Evolutionary conservation across 1,284 basidiomycete genomes (phyloP), one percentile per base, ranked within the genome.

Genomic region (Blastosporella zonata): DNA sequence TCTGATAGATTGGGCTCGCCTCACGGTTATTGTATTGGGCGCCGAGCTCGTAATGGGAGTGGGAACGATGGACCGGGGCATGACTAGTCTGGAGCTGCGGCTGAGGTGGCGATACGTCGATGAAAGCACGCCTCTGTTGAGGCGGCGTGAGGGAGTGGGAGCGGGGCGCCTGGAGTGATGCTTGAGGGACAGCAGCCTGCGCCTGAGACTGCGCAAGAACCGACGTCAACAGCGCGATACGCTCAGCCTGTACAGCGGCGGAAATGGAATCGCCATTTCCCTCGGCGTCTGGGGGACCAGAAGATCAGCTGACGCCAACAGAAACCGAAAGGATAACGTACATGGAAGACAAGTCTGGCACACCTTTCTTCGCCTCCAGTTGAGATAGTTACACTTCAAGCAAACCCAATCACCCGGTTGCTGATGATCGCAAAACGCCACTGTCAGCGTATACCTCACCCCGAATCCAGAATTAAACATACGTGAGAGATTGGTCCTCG

Each of bases 361-460:
- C 47, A 93, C 89, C 66, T 90, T 90, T 43, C 90, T 72, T 46
- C 91, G 70, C 52, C 90, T 74, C 90, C 90, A 93, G 64, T 93
- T 92, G 56, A 90, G 66, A 67, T 91, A 90, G 60, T 85, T 84
- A 65, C 91, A 93, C 62, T 84, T 87, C 50, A 77, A 73, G 67
- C 91, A 93, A 50, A 90, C 75, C 90, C 91, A 93, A 69, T 93
- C 90, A n/a, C 91, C 91, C 2, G 90, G 88, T 74, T 93, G 90
- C 69, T 88, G 75, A 58, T 78, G 29, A 35, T 34, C 38, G 49
- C 29, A 48, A 40, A 41, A 56, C 50, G 44, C 43, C 22, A 13
- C 49, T 42, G 41, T 47, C 44, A 46, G 25, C n/a, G 17, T 17
- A 23, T 22, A 42, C 15, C 15, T 33, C 22, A 17, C 13, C 38